Evolutionary conservation across 169 alveolate species (phyloP), one percentile per base, ranked within the genome.

Genomic region (Plasmodium vinckei): DNA sequence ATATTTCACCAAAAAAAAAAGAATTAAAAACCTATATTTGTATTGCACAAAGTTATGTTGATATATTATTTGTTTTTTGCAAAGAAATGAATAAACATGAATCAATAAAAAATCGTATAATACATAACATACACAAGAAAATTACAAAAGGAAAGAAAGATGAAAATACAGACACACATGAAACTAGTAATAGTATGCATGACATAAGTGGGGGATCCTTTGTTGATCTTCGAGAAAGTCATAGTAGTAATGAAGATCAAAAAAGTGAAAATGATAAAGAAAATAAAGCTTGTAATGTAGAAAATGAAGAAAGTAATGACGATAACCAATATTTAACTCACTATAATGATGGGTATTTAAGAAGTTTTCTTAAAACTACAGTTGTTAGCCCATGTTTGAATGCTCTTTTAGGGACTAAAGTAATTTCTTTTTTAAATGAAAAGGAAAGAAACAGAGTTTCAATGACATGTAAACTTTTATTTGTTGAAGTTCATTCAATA

Each of bases 341-440:
- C 73, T 75, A 73, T 47, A 73, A 75, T 9, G 67, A 61, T 9
- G 88, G 88, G 0, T 75, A 75, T 61, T 44, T 75, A 44, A 47
- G 88, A 39, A 42, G 60, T 13, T 44, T 75, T 13, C 60, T 75
- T 46, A 75, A 63, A 39, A 75, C 25, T 33, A 75, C 88, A 5
- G 19, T 75, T 23, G 57, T 75, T 9, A 75, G 21, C 7, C 67
- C 88, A 3, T 47, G 73, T 27, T 17, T 75, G 49, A 25, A 63
- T 12, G 44, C 44, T 13, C 49, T 51, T 42, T 12, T 75, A 3
- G 88, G 88, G 33, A 75, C 68, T 19, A 75, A 54, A 42, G 60
- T 75, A 5, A 75, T 75, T 23, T 75, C 88, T 3, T 75, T 75
- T 60, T 53, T 75, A n/a, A 75, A 75, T 15, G 88, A 75, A 47